Evolutionary conservation across 176 grass and related monocot genomes (phyloP), one percentile per base, ranked within the genome.

Genomic region (Puya raimondii): DNA sequence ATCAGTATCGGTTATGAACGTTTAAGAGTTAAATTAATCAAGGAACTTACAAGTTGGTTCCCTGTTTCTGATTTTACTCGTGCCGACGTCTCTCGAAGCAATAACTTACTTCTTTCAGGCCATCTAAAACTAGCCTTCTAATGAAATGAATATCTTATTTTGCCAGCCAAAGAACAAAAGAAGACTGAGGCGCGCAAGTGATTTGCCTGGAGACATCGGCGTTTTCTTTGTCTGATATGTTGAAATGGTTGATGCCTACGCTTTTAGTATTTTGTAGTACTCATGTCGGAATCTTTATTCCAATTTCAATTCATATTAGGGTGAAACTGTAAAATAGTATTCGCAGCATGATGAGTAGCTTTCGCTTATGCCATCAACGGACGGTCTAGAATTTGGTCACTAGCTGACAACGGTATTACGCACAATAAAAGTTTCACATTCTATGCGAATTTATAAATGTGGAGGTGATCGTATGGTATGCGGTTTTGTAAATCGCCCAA

Each of bases 151-250:
- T 17, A 0, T 61, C 56, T 61, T 61, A 61, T 61, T 20, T 80
- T 84, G 65, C 67, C 86, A 91, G 85, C 88, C 70, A 89, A 78
- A 73, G 83, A 86, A 71, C 76, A 84, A 73, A 88, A 85, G 83
- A 89, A 82, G 76, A 54, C 71, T 4, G 85, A 86, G 80, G 75
- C 80, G 33, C 72, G 78, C 78, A 84, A 87, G 61, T 86, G 75
- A 84, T 59, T 59, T 59, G n/a, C 54, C 20, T 21, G 13, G 7
- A 61, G 56, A 18, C 56, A n/a, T 7, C 16, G 16, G n/a, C 7
- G 10, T 9, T 22, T 2, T 61, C 7, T 61, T 20, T 9, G 21
- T 61, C 54, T n/a, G 56, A 22, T 61, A 10, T 61, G 21, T 18
- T 20, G 21, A 20, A 61, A 22, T 61, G 10, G 16, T 61, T 61